Base-by-base conservation (phyloP, 257 asterid genomes). In the Cruciata laevipes region DNA sequence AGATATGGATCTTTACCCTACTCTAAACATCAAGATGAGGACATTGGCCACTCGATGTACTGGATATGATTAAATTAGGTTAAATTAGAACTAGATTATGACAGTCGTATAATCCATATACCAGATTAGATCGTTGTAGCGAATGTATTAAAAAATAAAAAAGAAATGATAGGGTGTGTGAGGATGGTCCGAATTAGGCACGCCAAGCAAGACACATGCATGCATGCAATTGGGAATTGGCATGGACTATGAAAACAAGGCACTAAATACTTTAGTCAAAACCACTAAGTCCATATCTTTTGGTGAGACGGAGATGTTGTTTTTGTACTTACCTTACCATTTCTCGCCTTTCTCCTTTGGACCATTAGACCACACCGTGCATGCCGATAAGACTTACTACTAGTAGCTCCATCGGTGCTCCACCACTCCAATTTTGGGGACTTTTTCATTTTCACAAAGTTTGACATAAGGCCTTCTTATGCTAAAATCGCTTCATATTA, bases 311-410 rank as follows among this genome's bases (percentile, higher is more conserved):
- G 51, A 12, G 51, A 20, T 21, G 24, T 55, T 16, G 24, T 6
- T 5, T 55, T 55, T 18, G 60, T 55, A 17, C 8, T 44, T 5
- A 13, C 42, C 47, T 1, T 44, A 51, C 70, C 70, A 51, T n/a
- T 31, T 31, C 63, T 58, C 44, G 31, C 30, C 2, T 2, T 2
- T 12, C 42, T 9, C 42, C 12, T 30, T 5, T 31, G 70, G 70
- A 66, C 70, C 70, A 60, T 67, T 33, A 53, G 52, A n/a, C 63
- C 71, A 32, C 33, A 35, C 55, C 65, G 38, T 24, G 10, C 51
- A 12, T 42, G 51, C 0, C 16, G 69, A 62, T 63, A 52, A 63
- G 71, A 49, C 47, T 55, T 63, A 5, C 60, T 24, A 58, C 47
- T 40, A 40, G 16, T 40, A 40, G 47, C 47, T 40, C n/a, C n/a